Percentiles rank a stretch among this genome's conserved stretches.
Evolutionary conservation across 1,284 basidiomycete species (phyloP).

Genomic region (Tilletia walkeri): DNA sequence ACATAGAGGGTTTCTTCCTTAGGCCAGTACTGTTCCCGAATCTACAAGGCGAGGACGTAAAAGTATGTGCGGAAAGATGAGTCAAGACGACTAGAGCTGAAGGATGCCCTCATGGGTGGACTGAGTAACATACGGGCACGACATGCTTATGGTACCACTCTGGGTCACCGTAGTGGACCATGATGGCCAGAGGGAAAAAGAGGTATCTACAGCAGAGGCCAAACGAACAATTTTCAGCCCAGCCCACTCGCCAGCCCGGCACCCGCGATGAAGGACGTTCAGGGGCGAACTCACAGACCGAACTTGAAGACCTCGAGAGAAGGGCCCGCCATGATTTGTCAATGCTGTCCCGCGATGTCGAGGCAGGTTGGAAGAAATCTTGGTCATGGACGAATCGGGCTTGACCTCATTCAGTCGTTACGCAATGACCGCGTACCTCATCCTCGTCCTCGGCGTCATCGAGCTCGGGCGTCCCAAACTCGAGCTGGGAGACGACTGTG

Average conservation of each 20-base stretch:
- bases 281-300: conserved; percentile 32
- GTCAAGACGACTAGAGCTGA: neutral
- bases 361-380: too few species aligned
- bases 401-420: conserved; percentile 3
- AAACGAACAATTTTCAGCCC: conserved; percentile 18
- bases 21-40: conserved; percentile 38
- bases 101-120: too few species aligned
- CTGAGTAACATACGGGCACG: conserved; percentile 65
- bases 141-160: conserved; percentile 80
- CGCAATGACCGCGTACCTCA: neutral
- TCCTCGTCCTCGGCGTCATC: too few species aligned
- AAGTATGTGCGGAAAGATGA: neutral
- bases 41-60: too few species aligned
- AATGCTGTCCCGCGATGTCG: neutral
- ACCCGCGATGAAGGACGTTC: too few species aligned
- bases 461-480: too few species aligned
- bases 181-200: conserved; percentile 77
- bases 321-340: conserved; percentile 67
- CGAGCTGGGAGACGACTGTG: too few species aligned
- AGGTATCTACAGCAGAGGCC: conserved; percentile 65
- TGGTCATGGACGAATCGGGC: too few species aligned
- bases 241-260: neutral
- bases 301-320: conserved; percentile 61
- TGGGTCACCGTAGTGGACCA: conserved; percentile 84
- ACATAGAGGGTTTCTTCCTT: conserved; percentile 38